Percentiles rank a stretch among this genome's conserved stretches.
Conservation (phyloP, 192 early-diverging fungal genomes). For the Podila clonocystis region DNA sequence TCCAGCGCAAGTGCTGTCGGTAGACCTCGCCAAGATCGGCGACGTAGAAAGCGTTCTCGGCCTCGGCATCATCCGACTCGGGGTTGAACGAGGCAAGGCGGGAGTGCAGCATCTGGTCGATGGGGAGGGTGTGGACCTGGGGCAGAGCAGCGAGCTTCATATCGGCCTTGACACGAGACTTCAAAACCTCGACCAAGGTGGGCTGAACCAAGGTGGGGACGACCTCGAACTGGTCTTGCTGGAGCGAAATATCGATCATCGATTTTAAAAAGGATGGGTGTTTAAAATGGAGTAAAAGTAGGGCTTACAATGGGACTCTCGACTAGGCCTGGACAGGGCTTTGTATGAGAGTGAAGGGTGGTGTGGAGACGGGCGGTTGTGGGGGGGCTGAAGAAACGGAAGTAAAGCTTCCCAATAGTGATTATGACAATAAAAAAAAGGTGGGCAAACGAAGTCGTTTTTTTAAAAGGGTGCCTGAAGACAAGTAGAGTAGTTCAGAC, state of each 20-base stretch:
- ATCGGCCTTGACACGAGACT: constrained; percentile 51
- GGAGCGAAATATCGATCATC: constrained; percentile 53
- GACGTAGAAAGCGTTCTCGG: constrained; percentile 95
- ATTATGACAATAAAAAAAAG: neutral
- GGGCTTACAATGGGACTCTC: constrained; percentile 13
- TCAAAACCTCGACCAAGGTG: constrained; percentile 49
- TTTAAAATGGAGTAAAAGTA: constrained; percentile 2
- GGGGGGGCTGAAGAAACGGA: constrained; percentile 27
- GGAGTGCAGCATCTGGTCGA: constrained; percentile 49
- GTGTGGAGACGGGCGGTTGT: constrained; percentile 18
- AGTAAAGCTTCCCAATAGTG: constrained; percentile 49
- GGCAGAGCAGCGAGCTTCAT: constrained; percentile 37
- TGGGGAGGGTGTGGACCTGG: constrained; percentile 45
- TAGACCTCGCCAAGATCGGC: constrained; percentile 92
- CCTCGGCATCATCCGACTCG: constrained; percentile 60
- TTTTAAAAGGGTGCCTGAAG: constrained; percentile 52
- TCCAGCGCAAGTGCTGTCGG: constrained; percentile 90
- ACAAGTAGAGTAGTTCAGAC: constrained; percentile 52
- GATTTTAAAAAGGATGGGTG: constrained; percentile 8
- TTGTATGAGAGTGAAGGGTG: constrained; percentile 37
- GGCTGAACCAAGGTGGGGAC: constrained; percentile 53
- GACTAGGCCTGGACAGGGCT: constrained; percentile 51
- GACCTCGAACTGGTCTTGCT: constrained; percentile 52
- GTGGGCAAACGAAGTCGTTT: constrained; percentile 18
- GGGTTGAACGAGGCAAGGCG: constrained; percentile 43